A percentile compares a stretch with the other conserved stretches of the same genome.
phyloP scores from a whole-genome alignment of 176 grass and related monocot genomes.

The Oryza australiensis region DNA sequence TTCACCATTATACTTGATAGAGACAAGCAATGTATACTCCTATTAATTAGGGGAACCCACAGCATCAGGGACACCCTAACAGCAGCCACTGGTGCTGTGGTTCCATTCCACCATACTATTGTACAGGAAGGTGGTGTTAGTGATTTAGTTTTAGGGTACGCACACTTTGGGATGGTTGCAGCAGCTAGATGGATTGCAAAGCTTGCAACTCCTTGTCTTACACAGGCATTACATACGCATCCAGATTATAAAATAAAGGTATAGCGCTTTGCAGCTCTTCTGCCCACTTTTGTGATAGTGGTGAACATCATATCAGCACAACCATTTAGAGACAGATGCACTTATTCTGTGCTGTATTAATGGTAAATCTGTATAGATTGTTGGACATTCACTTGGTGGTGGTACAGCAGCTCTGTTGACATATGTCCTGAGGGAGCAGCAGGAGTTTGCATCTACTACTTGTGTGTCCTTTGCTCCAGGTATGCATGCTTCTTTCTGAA shows the following conservation, averaged over 20 bases:
- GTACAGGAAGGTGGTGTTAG: slow-evolving; percentile 87
- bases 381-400: slow-evolving; percentile 94
- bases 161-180: slow-evolving; percentile 99
- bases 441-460: slow-evolving; percentile 70
- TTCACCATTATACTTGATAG: slow-evolving; percentile 92
- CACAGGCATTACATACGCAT: slow-evolving; percentile 59
- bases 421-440: slow-evolving; percentile 89
- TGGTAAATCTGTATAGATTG: slow-evolving; percentile 58
- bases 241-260: slow-evolving; percentile 88
- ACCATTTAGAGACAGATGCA: not conserved
- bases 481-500: slow-evolving; percentile 41
- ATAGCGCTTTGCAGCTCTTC: not conserved
- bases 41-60: slow-evolving; percentile 96
- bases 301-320: not conserved
- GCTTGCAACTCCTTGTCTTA: slow-evolving; percentile 79
- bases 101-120: slow-evolving; percentile 96
- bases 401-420: slow-evolving; percentile 92
- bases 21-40: slow-evolving; percentile 73
- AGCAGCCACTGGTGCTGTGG: slow-evolving; percentile 91
- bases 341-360: not conserved
- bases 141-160: slow-evolving; percentile 95
- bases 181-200: slow-evolving; percentile 98
- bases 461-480: slow-evolving; percentile 97
- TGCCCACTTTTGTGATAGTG: not conserved
- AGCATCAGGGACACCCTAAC: slow-evolving; percentile 97